phyloP scores from a whole-genome alignment of 345 rosid species.

The Sonneratia caseolaris region DNA sequence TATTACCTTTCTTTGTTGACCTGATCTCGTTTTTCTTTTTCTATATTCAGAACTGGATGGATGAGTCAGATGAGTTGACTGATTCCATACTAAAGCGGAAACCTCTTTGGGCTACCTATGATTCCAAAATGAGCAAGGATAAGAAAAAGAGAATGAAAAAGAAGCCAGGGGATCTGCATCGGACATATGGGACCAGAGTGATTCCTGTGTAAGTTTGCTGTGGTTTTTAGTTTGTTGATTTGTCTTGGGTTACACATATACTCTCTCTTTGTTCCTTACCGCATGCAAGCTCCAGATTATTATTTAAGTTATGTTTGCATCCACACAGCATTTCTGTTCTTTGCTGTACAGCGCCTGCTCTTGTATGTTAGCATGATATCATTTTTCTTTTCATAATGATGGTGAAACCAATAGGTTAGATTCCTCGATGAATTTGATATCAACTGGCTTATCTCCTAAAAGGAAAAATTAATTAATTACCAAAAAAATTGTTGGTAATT shows the following conservation, averaged over 20 bases:
- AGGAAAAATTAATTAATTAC: neutral
- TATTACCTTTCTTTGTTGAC: constrained; percentile 7
- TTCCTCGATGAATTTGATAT: neutral
- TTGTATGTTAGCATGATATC: neutral
- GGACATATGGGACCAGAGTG: constrained; percentile 95
- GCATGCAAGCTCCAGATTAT: neutral
- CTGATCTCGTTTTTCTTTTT: constrained; percentile 15
- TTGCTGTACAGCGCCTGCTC: neutral
- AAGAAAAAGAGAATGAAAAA: constrained; percentile 49
- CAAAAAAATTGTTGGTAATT: neutral
- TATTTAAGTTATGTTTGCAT: neutral
- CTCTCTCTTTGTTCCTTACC: neutral
- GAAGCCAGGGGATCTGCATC: constrained; percentile 67
- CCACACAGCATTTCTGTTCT: neutral
- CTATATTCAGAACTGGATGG: constrained; percentile 64
- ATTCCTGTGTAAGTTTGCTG: constrained; percentile 77
- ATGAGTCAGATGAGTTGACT: constrained; percentile 52
- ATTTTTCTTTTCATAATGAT: neutral
- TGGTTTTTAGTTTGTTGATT: neutral
- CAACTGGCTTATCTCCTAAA: neutral
- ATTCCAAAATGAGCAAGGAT: constrained; percentile 35
- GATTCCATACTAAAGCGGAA: constrained; percentile 88
- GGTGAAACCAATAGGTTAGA: neutral
- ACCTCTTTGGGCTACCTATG: constrained; percentile 84
- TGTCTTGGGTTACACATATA: neutral